phyloP scores from a whole-genome alignment of 768 basidiomycete genomes.

The Leccinum pellstonianum region DNA sequence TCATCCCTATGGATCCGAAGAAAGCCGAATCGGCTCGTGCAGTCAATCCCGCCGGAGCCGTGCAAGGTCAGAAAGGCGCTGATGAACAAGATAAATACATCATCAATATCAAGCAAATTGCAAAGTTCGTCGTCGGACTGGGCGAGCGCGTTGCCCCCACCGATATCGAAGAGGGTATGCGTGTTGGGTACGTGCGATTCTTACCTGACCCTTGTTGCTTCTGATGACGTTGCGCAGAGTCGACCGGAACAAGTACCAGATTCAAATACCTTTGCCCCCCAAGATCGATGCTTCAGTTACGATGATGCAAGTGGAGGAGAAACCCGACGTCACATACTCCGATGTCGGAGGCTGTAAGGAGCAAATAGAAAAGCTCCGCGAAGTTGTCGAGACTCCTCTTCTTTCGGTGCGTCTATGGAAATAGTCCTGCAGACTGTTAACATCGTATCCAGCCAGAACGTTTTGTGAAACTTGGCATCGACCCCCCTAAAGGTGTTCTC shows the following conservation, averaged over 20 bases:
- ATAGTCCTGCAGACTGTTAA: slow-evolving; percentile 14
- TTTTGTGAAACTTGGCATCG: slow-evolving; percentile 97
- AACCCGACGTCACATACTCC: slow-evolving; percentile 96
- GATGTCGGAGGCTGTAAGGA: slow-evolving; percentile 99
- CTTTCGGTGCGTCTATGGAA: slow-evolving; percentile 65
- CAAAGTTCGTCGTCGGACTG: slow-evolving; percentile 97
- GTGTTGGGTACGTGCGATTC: slow-evolving; percentile 79
- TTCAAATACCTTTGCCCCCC: slow-evolving; percentile 96
- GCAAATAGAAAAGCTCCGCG: slow-evolving; percentile 97
- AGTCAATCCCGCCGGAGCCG: slow-evolving; percentile 73
- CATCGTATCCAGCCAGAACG: slow-evolving; percentile 81
- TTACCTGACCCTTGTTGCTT: not conserved
- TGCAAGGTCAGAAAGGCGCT: slow-evolving; percentile 90
- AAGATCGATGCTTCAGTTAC: slow-evolving; percentile 99
- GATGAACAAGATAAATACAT: slow-evolving; percentile 99
- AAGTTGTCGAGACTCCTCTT: slow-evolving; percentile 96
- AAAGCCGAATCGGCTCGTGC: slow-evolving; percentile 76
- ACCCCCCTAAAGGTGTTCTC: slow-evolving; percentile 97
- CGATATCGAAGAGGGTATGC: slow-evolving; percentile 99
- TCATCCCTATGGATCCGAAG: slow-evolving; percentile 79
- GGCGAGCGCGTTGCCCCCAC: slow-evolving; percentile 96
- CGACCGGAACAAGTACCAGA: slow-evolving; percentile 96
- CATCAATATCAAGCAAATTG: slow-evolving; percentile 99
- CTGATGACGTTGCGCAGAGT: slow-evolving; percentile 51
- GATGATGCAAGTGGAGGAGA: slow-evolving; percentile 99